phyloP scores from a whole-genome alignment of 805 yeast genomes.

The Starmerella cellae region DNA sequence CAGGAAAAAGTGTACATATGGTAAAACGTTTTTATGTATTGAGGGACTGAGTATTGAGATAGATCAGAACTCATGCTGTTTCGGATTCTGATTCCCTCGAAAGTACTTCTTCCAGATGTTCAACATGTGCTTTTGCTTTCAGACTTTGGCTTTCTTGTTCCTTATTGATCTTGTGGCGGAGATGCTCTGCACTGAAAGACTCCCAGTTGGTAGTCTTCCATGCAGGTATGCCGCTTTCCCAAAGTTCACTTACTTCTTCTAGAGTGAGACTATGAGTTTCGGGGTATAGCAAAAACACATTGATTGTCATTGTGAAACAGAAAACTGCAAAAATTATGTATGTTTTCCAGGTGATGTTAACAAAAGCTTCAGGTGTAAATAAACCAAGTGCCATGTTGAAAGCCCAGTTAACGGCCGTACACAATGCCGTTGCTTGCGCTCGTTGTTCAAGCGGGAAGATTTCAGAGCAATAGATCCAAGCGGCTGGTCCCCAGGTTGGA shows the following conservation, averaged over 20 bases:
- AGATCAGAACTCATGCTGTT: too few relatives aligned
- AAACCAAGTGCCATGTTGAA: constrained; percentile 64
- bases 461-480: constrained; percentile 54
- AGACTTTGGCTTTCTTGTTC: constrained; percentile 24
- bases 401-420: constrained; percentile 69
- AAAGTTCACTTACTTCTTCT: constrained; percentile 56
- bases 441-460: constrained; percentile 60
- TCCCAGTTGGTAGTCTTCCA: constrained; percentile 19
- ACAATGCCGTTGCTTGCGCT: constrained; percentile 56
- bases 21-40: too few relatives aligned
- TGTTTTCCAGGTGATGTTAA: constrained; percentile 47
- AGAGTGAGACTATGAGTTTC: constrained; percentile 57
- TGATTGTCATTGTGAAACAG: constrained; percentile 30
- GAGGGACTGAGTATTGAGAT: too few relatives aligned
- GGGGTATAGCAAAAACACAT: constrained; percentile 42
- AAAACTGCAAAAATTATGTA: constrained; percentile 32
- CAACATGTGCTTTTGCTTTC: constrained; percentile 9
- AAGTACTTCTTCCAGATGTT: constrained; percentile 8
- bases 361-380: constrained; percentile 44
- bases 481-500: constrained; percentile 72
- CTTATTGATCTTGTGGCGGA: too few relatives aligned
- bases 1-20: too few relatives aligned
- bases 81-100: not conserved
- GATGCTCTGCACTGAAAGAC: constrained; percentile 13
- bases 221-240: constrained; percentile 27